Base-by-base conservation (phyloP, 345 rosid genomes). In the Punica granatum region DNA sequence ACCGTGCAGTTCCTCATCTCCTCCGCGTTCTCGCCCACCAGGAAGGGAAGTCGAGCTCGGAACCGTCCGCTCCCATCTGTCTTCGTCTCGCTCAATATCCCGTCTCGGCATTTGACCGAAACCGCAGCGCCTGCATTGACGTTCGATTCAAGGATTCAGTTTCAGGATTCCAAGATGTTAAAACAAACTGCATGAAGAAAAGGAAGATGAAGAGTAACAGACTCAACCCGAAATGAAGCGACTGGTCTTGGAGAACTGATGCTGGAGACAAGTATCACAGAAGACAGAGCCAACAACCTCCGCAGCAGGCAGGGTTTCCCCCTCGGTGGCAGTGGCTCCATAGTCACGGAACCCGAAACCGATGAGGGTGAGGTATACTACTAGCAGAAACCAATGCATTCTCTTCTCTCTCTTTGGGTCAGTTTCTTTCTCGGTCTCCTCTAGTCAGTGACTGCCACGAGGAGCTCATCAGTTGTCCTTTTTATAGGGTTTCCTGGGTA, bases 171-270 rank as follows among this genome's bases (percentile, higher is more conserved):
- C 49, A 18, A 44, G 34, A 26, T 28, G 34, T 13, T 28, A 4
- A 25, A 9, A 15, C 25, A n/a, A 51, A 21, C 48, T 30, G 26
- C 56, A 60, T 8, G 25, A n/a, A 2, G 3, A 19, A 30, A 21
- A 25, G 9, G 16, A 21, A 26, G 13, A 15, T 23, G 14, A 48
- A 67, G 18, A 43, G n/a, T 14, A 36, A 21, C 26, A 31, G 37
- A n/a, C 33, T n/a, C 13, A 21, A 92, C 97, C 97, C 85, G 96
- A 74, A 81, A 90, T 86, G 83, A 90, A 90, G 82, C 80, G 92
- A 69, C 79, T 79, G 51, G 75, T 46, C 79, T 73, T 84, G 0
- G 92, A 75, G 80, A 84, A 77, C 64, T 68, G 84, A 32, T 77
- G 60, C 13, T 73, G 87, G 81, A 85, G 85, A 76, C 98, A 90